Base-by-base conservation (phyloP, 2,329 filamentous ascomycete species). In the Xylaria sp. region DNA sequence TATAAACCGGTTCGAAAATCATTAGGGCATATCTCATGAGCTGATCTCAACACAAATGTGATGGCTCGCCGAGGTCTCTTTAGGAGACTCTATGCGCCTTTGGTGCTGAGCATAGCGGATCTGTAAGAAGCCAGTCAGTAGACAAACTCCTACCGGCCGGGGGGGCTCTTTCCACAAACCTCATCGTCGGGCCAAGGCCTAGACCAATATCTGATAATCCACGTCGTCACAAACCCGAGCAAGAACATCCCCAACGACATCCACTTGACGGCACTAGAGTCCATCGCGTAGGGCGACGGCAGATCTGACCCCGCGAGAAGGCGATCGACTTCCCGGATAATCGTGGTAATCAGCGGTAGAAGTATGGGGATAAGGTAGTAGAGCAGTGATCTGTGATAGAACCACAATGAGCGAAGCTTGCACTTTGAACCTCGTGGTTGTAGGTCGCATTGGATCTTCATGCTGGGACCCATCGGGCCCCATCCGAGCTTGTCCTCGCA, bases 151-250 rank as follows among this genome's bases (percentile, higher is more conserved):
- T 18, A 37, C 2, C 16, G 19, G 20, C 9, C 37, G 18, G 24
- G 29, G 39, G 29, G 39, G 21, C 37, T 39, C 17, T 7, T 21
- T 44, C 37, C 13, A 50, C 55, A 37, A 29, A 58, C 58, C 44
- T 51, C 48, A 18, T 50, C 39, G 11, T 17, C 20, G 18, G 16
- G 20, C 34, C 39, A 41, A 9, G 53, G 18, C 37, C 2, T 46
- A n/a, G 37, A 22, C 20, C 43, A 44, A 21, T 56, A 50, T 37
- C 55, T 60, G 2, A 59, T 20, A 34, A 50, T 39, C 63, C 64
- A 63, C 20, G 57, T 63, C n/a, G 41, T 40, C 9, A 62, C 8
- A 34, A 60, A 54, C 34, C 57, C 64, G 44, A 65, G n/a, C 18
- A 59, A 42, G 7, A 56, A 38, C 2, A 61, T 41, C 16, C 48